These are phyloP conservation scores for Colletotrichum falcatum DNA, from an alignment of 2,329 filamentous ascomycete genomes.

Conservation along the genomic window DNA sequence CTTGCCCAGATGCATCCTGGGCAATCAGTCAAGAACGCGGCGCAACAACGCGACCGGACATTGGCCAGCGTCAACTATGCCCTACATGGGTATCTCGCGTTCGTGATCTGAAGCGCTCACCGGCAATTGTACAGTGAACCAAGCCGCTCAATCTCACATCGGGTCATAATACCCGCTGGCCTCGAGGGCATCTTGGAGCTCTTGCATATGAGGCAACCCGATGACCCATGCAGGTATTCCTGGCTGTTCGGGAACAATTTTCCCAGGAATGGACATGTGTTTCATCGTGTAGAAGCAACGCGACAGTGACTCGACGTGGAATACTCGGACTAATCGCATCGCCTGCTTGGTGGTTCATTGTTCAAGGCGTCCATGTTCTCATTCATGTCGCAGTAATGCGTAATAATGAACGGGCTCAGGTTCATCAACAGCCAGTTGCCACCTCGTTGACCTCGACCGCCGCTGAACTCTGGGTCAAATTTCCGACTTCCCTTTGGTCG, in stretches of 20 bases:
- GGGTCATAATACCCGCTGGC: no score
- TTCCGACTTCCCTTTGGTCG: conserved; percentile 9
- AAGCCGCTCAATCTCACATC: background rate
- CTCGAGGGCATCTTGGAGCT: background rate
- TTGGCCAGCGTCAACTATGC: background rate
- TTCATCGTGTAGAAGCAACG: background rate
- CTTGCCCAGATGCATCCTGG: conserved; percentile 11
- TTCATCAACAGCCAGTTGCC: conserved; percentile 9
- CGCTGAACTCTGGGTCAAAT: conserved; percentile 16
- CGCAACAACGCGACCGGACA: background rate
- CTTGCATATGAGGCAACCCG: background rate
- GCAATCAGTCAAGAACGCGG: background rate
- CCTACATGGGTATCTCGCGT: background rate
- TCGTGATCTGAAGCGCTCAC: background rate
- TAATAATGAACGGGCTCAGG: conserved; percentile 26
- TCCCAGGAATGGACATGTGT: background rate
- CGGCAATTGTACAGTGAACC: no score
- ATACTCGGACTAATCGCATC: background rate
- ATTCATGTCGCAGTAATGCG: conserved; percentile 17
- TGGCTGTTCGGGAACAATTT: no score
- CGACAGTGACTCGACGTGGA: background rate
- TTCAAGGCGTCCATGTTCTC: conserved; percentile 7
- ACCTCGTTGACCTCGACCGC: background rate
- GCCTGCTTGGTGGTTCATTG: background rate
- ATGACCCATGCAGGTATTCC: background rate